Conservation (phyloP, 73 alveolate genomes). For the Tetrahymena malaccensis region DNA sequence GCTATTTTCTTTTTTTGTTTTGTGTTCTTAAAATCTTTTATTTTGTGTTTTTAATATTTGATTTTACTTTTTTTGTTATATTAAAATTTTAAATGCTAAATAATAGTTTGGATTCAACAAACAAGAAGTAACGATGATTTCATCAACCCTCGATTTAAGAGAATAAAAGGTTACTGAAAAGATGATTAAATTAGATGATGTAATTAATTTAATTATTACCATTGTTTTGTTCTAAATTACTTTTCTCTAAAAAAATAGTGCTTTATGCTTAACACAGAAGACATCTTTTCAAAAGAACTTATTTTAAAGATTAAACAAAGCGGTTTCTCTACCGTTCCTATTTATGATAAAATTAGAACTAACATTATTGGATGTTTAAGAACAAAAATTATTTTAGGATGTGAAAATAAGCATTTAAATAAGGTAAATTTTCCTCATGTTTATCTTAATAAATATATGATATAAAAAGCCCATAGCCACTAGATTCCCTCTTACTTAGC, state of each 20-base stretch:
- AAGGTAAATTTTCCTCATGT: neutral
- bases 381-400: neutral
- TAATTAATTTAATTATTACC: slow-evolving; percentile 35
- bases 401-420: neutral
- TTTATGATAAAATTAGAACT: slow-evolving; percentile 41
- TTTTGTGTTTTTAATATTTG: neutral
- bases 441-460: slow-evolving; percentile 1
- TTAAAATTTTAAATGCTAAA: slow-evolving; percentile 7
- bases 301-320: slow-evolving; percentile 37
- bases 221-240: slow-evolving; percentile 15
- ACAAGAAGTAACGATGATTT: slow-evolving; percentile 46
- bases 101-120: slow-evolving; percentile 43
- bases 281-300: slow-evolving; percentile 36
- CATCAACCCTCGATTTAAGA: slow-evolving; percentile 48
- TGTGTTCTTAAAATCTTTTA: too few species aligned
- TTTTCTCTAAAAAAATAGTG: slow-evolving; percentile 26
- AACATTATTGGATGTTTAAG: slow-evolving; percentile 61
- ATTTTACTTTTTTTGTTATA: slow-evolving; percentile 30
- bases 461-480: neutral
- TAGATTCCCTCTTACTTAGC: neutral
- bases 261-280: slow-evolving; percentile 39
- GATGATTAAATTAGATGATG: slow-evolving; percentile 49
- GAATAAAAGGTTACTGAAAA: slow-evolving; percentile 41
- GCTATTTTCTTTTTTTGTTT: too few species aligned
- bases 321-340: slow-evolving; percentile 65